These are phyloP conservation scores for Camellia sinensis DNA, from an alignment of 148 eudicot species.

Conservation along the genomic window DNA sequence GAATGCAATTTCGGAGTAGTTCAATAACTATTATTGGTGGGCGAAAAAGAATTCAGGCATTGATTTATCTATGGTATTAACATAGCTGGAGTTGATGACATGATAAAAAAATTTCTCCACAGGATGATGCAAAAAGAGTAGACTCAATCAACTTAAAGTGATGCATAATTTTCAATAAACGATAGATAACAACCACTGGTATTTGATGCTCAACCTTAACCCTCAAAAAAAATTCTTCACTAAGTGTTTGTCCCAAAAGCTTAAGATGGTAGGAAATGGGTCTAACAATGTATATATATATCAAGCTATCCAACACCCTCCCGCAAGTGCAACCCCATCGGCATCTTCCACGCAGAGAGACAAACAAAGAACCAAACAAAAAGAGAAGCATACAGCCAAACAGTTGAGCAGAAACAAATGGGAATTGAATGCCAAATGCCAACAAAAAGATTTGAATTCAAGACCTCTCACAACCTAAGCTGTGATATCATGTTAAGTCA, in stretches of 20 bases:
- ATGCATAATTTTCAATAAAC: background rate
- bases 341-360: too few relatives aligned
- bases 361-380: too few relatives aligned
- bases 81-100: background rate
- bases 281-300: too few relatives aligned
- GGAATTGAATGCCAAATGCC: background rate
- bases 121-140: background rate
- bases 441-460: background rate
- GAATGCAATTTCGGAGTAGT: background rate
- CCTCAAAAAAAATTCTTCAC: background rate
- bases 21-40: constrained; percentile 3
- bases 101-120: background rate
- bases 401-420: background rate
- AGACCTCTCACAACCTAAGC: too few relatives aligned
- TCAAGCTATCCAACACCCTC: too few relatives aligned
- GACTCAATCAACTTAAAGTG: background rate
- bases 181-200: background rate
- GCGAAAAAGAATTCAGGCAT: background rate
- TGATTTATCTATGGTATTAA: background rate
- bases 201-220: background rate
- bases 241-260: background rate
- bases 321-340: too few relatives aligned
- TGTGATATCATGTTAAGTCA: too few relatives aligned
- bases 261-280: too few relatives aligned
- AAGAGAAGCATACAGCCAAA: background rate